A percentile compares a stretch with the other conserved stretches of the same genome.
Conservation (phyloP, 495 filamentous ascomycete genomes). For the Penicillium bialowiezense region DNA sequence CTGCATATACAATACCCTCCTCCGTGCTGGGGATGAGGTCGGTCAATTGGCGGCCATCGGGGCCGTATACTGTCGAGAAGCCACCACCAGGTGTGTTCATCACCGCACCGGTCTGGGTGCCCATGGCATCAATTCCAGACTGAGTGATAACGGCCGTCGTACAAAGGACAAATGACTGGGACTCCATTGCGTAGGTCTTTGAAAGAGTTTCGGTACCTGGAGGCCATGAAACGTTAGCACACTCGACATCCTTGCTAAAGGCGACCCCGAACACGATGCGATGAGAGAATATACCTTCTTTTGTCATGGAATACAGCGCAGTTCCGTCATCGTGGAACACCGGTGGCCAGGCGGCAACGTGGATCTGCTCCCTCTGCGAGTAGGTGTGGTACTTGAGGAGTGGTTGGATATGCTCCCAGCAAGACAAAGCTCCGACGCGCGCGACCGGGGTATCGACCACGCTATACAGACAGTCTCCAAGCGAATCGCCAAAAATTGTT, state of each 20-base stretch:
- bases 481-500: constrained; percentile 52
- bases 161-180: constrained; percentile 20
- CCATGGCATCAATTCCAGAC: constrained; percentile 23
- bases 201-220: constrained; percentile 14
- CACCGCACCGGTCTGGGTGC: constrained; percentile 18
- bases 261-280: neutral
- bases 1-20: constrained; percentile 31
- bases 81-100: constrained; percentile 28
- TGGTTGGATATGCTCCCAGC: constrained; percentile 35
- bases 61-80: constrained; percentile 29
- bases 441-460: constrained; percentile 24
- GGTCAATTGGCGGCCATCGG: constrained; percentile 26
- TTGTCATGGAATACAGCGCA: neutral
- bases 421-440: constrained; percentile 24
- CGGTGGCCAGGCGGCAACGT: constrained; percentile 33
- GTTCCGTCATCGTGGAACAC: neutral
- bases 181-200: constrained; percentile 25
- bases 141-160: constrained; percentile 14
- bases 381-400: constrained; percentile 33
- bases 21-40: constrained; percentile 13
- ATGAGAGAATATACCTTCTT: too few species aligned
- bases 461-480: constrained; percentile 20
- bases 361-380: constrained; percentile 33
- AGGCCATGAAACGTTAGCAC: too few species aligned
- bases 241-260: too few species aligned